These are phyloP conservation scores for Neurospora sp. DNA, from an alignment of 495 filamentous ascomycete genomes.

Conservation along the genomic window DNA sequence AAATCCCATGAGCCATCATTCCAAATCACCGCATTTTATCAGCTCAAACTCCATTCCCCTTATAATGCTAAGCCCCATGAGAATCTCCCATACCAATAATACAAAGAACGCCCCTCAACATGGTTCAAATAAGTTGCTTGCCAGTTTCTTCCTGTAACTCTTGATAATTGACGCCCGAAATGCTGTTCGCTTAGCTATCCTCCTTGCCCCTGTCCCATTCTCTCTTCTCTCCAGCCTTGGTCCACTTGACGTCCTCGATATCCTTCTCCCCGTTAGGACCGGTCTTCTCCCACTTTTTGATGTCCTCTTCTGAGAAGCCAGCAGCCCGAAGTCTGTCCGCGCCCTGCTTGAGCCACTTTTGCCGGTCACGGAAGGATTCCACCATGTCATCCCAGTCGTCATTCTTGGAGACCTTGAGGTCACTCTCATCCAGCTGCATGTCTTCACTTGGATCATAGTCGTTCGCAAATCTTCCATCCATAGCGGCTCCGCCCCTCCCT, in stretches of 20 bases:
- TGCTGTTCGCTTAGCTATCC: not conserved
- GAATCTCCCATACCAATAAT: not conserved
- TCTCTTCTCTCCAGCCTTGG: conserved; percentile 63
- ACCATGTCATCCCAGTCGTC: conserved; percentile 80
- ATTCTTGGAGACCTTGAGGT: not conserved
- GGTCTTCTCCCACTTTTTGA: conserved; percentile 64
- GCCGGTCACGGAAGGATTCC: conserved; percentile 70
- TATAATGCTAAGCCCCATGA: not conserved
- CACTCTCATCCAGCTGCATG: conserved; percentile 42
- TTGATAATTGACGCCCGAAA: not conserved
- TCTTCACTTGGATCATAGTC: conserved; percentile 72
- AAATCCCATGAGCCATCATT: not conserved
- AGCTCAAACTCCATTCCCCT: not conserved
- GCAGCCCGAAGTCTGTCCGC: conserved; percentile 68
- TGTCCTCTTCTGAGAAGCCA: conserved; percentile 68
- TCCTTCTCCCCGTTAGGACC: conserved; percentile 42
- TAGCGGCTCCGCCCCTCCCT: conserved; percentile 45
- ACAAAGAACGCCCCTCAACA: not conserved
- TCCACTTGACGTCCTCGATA: conserved; percentile 69
- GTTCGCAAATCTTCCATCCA: conserved; percentile 69
- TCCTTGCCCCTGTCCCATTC: conserved; percentile 62
- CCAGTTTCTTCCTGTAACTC: not conserved
- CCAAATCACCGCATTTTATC: not conserved
- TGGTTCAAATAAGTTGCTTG: not conserved
- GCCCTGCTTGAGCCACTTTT: conserved; percentile 69